These are phyloP conservation scores for Marchantia polymorpha DNA, from an alignment of 225 moss, liverwort and hornwort genomes.

Conservation along the genomic window DNA sequence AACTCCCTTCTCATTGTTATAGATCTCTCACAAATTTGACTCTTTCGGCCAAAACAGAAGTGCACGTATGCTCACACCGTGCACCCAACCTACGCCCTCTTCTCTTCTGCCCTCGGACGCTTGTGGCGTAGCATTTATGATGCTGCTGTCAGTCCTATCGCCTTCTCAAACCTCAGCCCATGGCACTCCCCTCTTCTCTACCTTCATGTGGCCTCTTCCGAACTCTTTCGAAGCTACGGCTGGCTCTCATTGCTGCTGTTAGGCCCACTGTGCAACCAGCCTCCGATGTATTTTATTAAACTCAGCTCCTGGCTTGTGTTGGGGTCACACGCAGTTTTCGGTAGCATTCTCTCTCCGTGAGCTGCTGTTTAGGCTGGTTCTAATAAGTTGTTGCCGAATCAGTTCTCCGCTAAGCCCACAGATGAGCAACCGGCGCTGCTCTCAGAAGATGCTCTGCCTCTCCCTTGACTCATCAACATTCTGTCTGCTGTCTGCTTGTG, in stretches of 20 bases:
- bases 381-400: too few relatives aligned
- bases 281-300: not conserved
- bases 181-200: not conserved
- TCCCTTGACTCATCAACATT: not conserved
- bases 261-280: not conserved
- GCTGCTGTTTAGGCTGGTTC: too few relatives aligned
- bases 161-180: not conserved
- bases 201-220: not conserved
- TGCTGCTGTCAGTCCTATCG: not conserved
- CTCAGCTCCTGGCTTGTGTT: not conserved
- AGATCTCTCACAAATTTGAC: not conserved
- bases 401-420: too few relatives aligned
- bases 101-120: not conserved
- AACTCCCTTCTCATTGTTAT: not conserved
- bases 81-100: not conserved
- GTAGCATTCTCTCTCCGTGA: too few relatives aligned
- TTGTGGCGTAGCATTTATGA: not conserved
- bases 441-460: not conserved
- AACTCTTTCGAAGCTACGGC: not conserved
- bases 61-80: not conserved
- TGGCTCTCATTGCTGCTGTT: not conserved
- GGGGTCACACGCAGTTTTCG: not conserved
- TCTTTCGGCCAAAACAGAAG: not conserved
- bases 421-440: too few relatives aligned
- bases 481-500: slow-evolving; percentile 24